Conservation (phyloP, 1,284 basidiomycete genomes). For the Stygiomarasmius scandens region DNA sequence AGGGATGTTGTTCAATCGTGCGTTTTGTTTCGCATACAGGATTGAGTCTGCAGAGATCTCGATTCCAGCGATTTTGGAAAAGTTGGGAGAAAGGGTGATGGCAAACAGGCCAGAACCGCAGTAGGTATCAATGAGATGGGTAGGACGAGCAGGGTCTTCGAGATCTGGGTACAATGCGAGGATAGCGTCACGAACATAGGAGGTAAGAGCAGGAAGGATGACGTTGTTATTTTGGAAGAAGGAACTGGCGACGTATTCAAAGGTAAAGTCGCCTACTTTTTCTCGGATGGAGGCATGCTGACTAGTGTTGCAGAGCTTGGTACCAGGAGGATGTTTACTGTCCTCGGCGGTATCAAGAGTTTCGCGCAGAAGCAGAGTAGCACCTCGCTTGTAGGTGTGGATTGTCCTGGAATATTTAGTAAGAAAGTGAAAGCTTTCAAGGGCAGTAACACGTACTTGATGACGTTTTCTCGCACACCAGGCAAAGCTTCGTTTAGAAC, state of each 20-base stretch:
- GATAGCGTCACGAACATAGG: slow-evolving; percentile 80
- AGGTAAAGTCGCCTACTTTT: slow-evolving; percentile 78
- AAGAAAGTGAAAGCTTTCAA: slow-evolving; percentile 3
- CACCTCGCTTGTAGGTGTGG: slow-evolving; percentile 83
- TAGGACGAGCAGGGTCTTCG: slow-evolving; percentile 42
- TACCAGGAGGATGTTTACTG: slow-evolving; percentile 31
- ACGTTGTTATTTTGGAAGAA: slow-evolving; percentile 99
- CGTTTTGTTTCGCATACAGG: slow-evolving; percentile 80
- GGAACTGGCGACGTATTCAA: slow-evolving; percentile 87
- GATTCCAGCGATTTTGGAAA: slow-evolving; percentile 85
- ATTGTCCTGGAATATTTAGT: slow-evolving; percentile 62
- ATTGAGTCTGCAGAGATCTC: slow-evolving; percentile 85
- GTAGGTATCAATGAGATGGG: slow-evolving; percentile 90
- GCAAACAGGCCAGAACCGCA: slow-evolving; percentile 93
- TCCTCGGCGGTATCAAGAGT: slow-evolving; percentile 53
- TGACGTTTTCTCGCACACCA: slow-evolving; percentile 67
- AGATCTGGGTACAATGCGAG: slow-evolving; percentile 41
- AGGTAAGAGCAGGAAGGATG: slow-evolving; percentile 81
- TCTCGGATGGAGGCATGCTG: slow-evolving; percentile 85
- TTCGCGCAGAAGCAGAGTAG: slow-evolving; percentile 90
- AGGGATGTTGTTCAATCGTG: slow-evolving; percentile 70
- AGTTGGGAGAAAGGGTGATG: slow-evolving; percentile 82
- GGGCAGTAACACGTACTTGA: slow-evolving; percentile 52
- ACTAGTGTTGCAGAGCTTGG: slow-evolving; percentile 82
- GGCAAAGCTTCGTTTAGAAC: slow-evolving; percentile 77